Percentiles rank a stretch among this genome's conserved stretches.
phyloP scores from a whole-genome alignment of 2,329 filamentous ascomycete genomes.

The Apiospora koreana region DNA sequence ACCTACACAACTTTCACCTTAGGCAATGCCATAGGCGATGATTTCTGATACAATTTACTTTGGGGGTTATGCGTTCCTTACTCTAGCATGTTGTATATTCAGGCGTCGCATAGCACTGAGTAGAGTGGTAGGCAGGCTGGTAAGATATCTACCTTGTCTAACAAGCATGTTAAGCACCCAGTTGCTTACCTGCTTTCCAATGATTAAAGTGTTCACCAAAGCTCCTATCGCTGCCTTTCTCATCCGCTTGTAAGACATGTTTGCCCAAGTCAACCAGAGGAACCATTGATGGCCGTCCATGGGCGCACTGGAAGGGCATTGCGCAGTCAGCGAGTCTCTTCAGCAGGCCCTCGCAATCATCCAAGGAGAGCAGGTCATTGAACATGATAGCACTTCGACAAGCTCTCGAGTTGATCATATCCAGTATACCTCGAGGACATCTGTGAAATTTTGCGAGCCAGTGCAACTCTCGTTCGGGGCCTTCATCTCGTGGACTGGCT shows the following conservation, averaged over 20 bases:
- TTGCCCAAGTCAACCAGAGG: slow-evolving; percentile 57
- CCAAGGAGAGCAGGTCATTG: slow-evolving; percentile 64
- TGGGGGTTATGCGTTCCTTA: not conserved
- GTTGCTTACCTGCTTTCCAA: not conserved
- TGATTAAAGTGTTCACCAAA: not conserved
- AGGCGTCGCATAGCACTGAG: not conserved
- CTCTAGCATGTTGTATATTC: not conserved
- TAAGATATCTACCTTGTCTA: not conserved
- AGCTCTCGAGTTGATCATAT: slow-evolving; percentile 74
- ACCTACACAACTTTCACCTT: not conserved
- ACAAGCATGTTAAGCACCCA: not conserved
- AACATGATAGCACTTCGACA: slow-evolving; percentile 87
- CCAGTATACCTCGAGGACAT: slow-evolving; percentile 75
- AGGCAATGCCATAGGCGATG: not conserved
- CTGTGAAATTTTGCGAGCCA: slow-evolving; percentile 67
- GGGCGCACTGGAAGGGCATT: slow-evolving; percentile 83
- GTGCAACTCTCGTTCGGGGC: slow-evolving; percentile 18
- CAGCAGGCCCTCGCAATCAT: slow-evolving; percentile 62
- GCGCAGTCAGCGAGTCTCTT: slow-evolving; percentile 58
- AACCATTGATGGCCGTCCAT: slow-evolving; percentile 70
- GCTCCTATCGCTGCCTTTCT: not conserved
- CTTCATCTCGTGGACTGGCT: slow-evolving; percentile 9
- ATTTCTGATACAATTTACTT: not conserved
- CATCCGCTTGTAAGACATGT: not conserved
- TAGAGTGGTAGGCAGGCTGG: not conserved